Evolutionary conservation across 495 filamentous ascomycete species (phyloP), one percentile per base, ranked within the genome.

Genomic region (Pseudomonodictys pantanalensis): DNA sequence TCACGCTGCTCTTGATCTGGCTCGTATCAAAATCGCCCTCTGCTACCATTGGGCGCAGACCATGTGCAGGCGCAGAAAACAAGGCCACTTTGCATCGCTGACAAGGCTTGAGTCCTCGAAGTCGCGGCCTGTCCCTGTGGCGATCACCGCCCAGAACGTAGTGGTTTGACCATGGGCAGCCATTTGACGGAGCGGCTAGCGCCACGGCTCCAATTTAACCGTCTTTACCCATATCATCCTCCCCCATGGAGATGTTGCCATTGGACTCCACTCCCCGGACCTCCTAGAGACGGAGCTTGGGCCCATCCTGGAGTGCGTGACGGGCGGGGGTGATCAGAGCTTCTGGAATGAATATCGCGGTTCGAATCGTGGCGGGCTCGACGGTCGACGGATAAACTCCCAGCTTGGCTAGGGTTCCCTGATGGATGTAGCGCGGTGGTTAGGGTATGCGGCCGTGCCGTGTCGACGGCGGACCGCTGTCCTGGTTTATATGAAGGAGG

Each of bases 341-440:
- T 57, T 63, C 60, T 50, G 23, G 53, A 58, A 63, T 51, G 49
- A 33, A 53, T 47, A 24, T 12, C n/a, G 50, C 42, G 49, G 47
- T 39, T 52, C 44, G n/a, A n/a, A n/a, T 58, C 46, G 48, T 53
- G 26, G 29, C 30, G 53, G 47, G 33, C 53, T 32, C 42, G 52
- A 51, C 26, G 52, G 52, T 48, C 46, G n/a, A 51, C 60, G 60
- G 60, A 30, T 63, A 63, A 63, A 63, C 11, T 38, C 35, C 8
- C 11, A 48, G n/a, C 9, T 52, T 6, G 39, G 47, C 60, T 51
- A 44, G 49, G 20, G 29, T 12, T 52, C 6, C 24, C 22, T 1
- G 12, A 48, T 39, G 52, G 28, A 35, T n/a, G 22, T 46, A 26
- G 43, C 32, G 52, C 50, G 28, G 38, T 35, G 4, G 12, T 41